These are phyloP conservation scores for Corinectria fuckeliana DNA, from an alignment of 2,329 filamentous ascomycete species.

Conservation along the genomic window DNA sequence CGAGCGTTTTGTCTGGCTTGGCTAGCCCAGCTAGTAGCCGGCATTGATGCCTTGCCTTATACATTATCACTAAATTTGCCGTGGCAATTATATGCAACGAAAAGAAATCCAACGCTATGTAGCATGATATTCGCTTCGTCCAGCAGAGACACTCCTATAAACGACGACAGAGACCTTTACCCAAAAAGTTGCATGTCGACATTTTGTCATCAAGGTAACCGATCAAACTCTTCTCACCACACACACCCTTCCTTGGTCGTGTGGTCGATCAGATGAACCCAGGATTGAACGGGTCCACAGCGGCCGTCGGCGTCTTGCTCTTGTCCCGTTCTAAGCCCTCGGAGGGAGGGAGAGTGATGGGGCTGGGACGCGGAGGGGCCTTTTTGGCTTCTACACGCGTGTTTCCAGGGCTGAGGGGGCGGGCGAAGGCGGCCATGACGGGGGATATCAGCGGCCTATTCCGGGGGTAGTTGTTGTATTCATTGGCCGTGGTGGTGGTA, in stretches of 20 bases:
- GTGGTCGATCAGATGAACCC: conserved; percentile 30
- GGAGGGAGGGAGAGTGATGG: conserved; percentile 39
- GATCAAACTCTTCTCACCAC: background rate
- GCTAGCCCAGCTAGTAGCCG: background rate
- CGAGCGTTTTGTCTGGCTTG: conserved; percentile 9
- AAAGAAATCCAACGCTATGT: background rate
- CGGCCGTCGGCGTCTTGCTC: conserved; percentile 28
- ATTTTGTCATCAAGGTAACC: conserved; percentile 3
- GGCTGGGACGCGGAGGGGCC: conserved; percentile 42
- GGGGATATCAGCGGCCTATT: conserved; percentile 40
- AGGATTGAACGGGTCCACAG: conserved; percentile 35
- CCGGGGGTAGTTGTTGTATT: conserved; percentile 4
- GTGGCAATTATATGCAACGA: conserved; percentile 9
- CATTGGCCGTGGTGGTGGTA: background rate
- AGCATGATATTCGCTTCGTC: conserved; percentile 11
- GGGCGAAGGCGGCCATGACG: conserved; percentile 39
- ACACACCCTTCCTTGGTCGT: background rate
- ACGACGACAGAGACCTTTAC: background rate
- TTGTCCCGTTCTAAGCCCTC: conserved; percentile 13
- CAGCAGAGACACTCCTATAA: conserved; percentile 1
- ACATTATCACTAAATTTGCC: conserved; percentile 16
- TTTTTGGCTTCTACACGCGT: conserved; percentile 41
- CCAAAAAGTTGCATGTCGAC: conserved; percentile 1
- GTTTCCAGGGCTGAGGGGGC: conserved; percentile 21
- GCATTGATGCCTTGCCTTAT: conserved; percentile 2